Conservation (phyloP, 2,329 filamentous ascomycete genomes). For the Colletotrichum godetiae region DNA sequence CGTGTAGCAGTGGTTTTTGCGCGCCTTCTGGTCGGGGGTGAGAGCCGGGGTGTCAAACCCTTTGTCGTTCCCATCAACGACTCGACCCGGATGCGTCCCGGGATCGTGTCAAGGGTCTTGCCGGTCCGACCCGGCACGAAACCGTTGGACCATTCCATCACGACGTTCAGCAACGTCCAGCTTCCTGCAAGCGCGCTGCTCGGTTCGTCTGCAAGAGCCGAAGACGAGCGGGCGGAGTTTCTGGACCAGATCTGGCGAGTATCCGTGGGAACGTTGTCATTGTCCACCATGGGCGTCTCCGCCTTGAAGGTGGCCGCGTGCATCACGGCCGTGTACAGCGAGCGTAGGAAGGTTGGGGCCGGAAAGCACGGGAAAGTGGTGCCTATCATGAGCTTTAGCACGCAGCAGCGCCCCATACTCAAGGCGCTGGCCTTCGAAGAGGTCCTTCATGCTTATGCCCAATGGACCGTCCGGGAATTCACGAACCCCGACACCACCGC, state of each 20-base stretch:
- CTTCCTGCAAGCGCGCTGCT: constrained; percentile 42
- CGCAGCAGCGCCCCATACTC: constrained; percentile 41
- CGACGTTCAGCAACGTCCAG: constrained; percentile 45
- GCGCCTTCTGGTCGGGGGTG: neutral
- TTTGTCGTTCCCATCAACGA: neutral
- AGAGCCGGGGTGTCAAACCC: neutral
- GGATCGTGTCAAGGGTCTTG: constrained; percentile 42
- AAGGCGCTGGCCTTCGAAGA: constrained; percentile 34
- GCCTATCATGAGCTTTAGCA: constrained; percentile 36
- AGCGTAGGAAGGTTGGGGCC: constrained; percentile 29
- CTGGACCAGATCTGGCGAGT: constrained; percentile 41
- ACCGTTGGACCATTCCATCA: constrained; percentile 45
- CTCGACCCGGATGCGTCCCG: constrained; percentile 39
- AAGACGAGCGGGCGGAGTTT: constrained; percentile 41
- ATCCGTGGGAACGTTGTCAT: constrained; percentile 40
- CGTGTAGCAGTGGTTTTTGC: neutral
- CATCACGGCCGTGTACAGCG: constrained; percentile 39
- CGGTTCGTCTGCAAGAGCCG: constrained; percentile 34
- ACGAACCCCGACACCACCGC: neutral
- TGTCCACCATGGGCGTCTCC: constrained; percentile 39
- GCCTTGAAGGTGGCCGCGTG: constrained; percentile 22
- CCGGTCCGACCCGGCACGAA: constrained; percentile 42
- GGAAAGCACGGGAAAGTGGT: neutral
- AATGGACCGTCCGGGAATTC: neutral
- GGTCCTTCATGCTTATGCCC: constrained; percentile 37